Base-by-base conservation (phyloP, 2,329 filamentous ascomycete species). In the Neofusicoccum kwambonambiense region DNA sequence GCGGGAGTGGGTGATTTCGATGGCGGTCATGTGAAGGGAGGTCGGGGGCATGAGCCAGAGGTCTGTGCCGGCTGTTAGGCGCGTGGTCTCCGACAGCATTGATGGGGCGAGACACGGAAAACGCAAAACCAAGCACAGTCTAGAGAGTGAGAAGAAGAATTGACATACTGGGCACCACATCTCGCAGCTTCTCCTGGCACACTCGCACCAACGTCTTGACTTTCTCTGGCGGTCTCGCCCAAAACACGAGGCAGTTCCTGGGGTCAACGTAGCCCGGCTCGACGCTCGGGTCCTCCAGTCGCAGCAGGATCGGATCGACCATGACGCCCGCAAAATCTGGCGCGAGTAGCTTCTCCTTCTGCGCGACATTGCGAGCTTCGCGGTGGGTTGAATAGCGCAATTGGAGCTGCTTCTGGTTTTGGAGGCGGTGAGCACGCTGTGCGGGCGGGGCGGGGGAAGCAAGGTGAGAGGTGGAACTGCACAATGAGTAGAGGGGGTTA, bases 21-120 rank as follows among this genome's bases (percentile, higher is more conserved):
- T 83, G 0, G 88, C 86, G 0, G 94, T 98, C 79, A 96, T 87
- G 77, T 98, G 94, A 73, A 97, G 88, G 66, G 86, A 85, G 62
- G 89, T 82, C 9, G 83, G 78, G 0, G 93, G 92, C 90, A 96
- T 96, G 49, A 94, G 82, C 94, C 94, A 98, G 31, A 96, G 79
- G 68, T 84, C 91, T 93, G 63, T 12, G 3, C 27, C 6, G 37
- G 41, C 71, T 52, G 73, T 68, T 22, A 39, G 39, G 39, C 27
- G 27, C 27, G 27, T 7, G 27, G 27, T 5, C 27, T 31, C 4
- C 27, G 27, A 7, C 27, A 31, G 27, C 27, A 31, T 31, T n/a
- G 52, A 9, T n/a, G 12, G 19, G 37, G 19, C 12, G 22, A 8
- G 17, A 6, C 3, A 2, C 4, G 51, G 37, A 1, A 39, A 39